These are phyloP conservation scores for Fusarium globosum DNA, from an alignment of 2,329 filamentous ascomycete genomes.

Conservation along the genomic window DNA sequence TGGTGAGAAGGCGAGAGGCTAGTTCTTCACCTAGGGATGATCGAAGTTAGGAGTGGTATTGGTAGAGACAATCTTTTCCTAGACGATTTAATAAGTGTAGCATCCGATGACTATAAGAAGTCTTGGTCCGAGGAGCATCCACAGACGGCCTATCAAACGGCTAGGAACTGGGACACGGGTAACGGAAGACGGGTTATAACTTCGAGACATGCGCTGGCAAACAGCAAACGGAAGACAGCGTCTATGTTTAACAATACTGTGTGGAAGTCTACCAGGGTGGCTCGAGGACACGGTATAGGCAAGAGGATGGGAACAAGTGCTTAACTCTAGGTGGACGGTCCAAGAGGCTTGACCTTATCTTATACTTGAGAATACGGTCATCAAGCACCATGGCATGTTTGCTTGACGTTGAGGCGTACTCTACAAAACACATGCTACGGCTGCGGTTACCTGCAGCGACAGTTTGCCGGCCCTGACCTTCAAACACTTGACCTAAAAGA, in stretches of 20 bases:
- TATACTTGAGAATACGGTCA: neutral
- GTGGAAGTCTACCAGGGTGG: neutral
- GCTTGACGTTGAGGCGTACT: slow-evolving; percentile 1
- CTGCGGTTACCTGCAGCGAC: slow-evolving; percentile 34
- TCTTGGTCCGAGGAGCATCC: neutral
- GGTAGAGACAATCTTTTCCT: neutral
- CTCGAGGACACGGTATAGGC: slow-evolving; percentile 1
- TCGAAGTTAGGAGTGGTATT: neutral
- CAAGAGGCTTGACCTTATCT: neutral
- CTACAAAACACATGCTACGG: slow-evolving; percentile 10
- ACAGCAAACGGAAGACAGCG: slow-evolving; percentile 20
- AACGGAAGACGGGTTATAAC: slow-evolving; percentile 32
- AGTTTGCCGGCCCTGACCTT: slow-evolving; percentile 31
- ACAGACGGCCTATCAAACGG: slow-evolving; percentile 6
- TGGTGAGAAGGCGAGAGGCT: neutral
- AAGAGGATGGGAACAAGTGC: neutral
- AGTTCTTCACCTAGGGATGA: neutral
- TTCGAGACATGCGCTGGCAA: slow-evolving; percentile 31
- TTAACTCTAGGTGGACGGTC: neutral
- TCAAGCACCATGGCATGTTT: slow-evolving; percentile 10
- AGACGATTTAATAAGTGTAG: slow-evolving; percentile 1
- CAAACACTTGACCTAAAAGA: neutral
- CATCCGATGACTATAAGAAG: slow-evolving; percentile 10
- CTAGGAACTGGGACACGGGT: slow-evolving; percentile 28
- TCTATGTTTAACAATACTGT: neutral